These are phyloP conservation scores for Cercospora sp. DNA, from an alignment of 2,329 filamentous ascomycete genomes.

Conservation along the genomic window DNA sequence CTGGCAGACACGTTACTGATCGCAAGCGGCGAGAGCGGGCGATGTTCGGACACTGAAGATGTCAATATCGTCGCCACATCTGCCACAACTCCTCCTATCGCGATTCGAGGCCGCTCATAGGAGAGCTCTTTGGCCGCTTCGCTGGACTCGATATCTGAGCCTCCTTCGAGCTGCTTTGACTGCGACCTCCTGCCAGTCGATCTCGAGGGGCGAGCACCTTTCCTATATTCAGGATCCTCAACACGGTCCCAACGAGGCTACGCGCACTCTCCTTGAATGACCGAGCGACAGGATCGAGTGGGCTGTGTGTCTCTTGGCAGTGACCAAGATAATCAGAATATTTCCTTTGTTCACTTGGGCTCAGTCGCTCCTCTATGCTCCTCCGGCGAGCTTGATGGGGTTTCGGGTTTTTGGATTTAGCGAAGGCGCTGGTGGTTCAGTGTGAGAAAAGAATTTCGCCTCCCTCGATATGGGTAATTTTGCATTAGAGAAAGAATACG, in stretches of 20 bases:
- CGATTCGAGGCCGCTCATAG: slow-evolving; percentile 3
- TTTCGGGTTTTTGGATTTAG: slow-evolving; percentile 17
- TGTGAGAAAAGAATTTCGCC: neutral
- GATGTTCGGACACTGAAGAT: neutral
- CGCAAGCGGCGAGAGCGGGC: neutral
- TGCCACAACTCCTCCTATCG: slow-evolving; percentile 2
- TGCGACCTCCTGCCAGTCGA: neutral
- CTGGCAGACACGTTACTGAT: neutral
- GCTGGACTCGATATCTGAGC: neutral
- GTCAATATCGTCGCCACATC: neutral
- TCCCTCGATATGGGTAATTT: neutral
- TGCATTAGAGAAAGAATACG: neutral
- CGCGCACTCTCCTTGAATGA: neutral
- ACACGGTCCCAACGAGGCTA: neutral
- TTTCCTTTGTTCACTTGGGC: neutral
- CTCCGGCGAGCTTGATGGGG: neutral
- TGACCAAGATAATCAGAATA: neutral
- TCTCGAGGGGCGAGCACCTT: neutral
- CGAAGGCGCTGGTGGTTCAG: slow-evolving; percentile 18
- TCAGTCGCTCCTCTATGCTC: neutral
- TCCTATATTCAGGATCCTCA: neutral
- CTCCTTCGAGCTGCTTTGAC: neutral
- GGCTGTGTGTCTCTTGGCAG: neutral
- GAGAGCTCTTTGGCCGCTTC: neutral
- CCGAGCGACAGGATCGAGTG: neutral